These are phyloP conservation scores for Globisporangium rhizosaccharum DNA, from an alignment of 352 stramenopile species.

Conservation along the genomic window DNA sequence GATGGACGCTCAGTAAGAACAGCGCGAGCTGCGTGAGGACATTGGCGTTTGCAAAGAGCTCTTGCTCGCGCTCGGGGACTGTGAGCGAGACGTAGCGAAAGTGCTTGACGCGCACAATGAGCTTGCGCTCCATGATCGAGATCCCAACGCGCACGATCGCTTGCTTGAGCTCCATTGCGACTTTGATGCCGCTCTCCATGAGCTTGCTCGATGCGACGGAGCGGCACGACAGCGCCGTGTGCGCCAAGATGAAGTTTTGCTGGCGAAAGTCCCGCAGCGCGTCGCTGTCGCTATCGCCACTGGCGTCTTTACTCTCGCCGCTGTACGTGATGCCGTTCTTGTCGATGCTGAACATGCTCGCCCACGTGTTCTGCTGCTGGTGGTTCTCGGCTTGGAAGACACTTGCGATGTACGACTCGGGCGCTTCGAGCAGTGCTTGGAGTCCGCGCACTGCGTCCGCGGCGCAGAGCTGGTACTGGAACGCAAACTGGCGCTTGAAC, in stretches of 20 bases:
- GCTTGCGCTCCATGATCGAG: slow-evolving; percentile 93
- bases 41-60: slow-evolving; percentile 92
- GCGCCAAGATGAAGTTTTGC: slow-evolving; percentile 77
- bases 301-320: slow-evolving; percentile 8
- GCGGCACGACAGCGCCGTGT: slow-evolving; percentile 63
- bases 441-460: slow-evolving; percentile 94
- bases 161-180: slow-evolving; percentile 94
- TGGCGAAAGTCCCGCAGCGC: slow-evolving; percentile 56
- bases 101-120: slow-evolving; percentile 93
- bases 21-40: slow-evolving; percentile 92
- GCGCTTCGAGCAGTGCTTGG: slow-evolving; percentile 91
- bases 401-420: slow-evolving; percentile 54
- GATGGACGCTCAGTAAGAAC: slow-evolving; percentile 94
- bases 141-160: slow-evolving; percentile 92
- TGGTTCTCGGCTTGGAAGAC: slow-evolving; percentile 68
- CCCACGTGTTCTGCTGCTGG: slow-evolving; percentile 37
- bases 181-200: slow-evolving; percentile 92
- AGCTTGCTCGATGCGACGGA: slow-evolving; percentile 64
- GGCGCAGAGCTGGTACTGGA: slow-evolving; percentile 92
- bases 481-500: slow-evolving; percentile 93
- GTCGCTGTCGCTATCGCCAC: slow-evolving; percentile 15
- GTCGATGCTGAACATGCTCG: slow-evolving; percentile 38
- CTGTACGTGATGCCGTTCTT: slow-evolving; percentile 21
- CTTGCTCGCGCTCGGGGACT: slow-evolving; percentile 71
- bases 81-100: slow-evolving; percentile 96